phyloP scores from a whole-genome alignment of 1,139 yeast genomes.

The Torulaspora pretoriensis region DNA sequence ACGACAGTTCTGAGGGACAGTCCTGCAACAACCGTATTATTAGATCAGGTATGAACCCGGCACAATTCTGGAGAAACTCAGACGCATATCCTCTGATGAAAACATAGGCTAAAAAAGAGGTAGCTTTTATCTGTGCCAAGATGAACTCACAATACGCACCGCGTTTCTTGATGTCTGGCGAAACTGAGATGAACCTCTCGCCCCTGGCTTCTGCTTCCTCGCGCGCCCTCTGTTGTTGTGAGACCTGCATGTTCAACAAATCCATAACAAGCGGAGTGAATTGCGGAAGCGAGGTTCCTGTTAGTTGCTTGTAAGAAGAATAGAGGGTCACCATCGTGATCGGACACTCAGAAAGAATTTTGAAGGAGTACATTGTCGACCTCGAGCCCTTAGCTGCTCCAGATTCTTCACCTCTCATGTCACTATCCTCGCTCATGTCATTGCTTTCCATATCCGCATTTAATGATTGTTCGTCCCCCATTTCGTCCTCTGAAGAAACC shows the following conservation, averaged over 20 bases:
- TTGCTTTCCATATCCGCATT: constrained; percentile 8
- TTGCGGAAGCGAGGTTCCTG: constrained; percentile 63
- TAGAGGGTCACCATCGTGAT: constrained; percentile 90
- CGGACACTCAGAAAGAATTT: constrained; percentile 93
- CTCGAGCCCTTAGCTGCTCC: constrained; percentile 29
- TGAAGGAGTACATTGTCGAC: constrained; percentile 75
- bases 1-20: constrained; percentile 92
- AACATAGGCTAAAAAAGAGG: constrained; percentile 90
- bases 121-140: constrained; percentile 94
- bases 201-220: constrained; percentile 55
- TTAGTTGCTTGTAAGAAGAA: constrained; percentile 77
- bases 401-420: neutral
- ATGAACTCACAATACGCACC: constrained; percentile 84
- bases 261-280: constrained; percentile 82
- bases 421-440: constrained; percentile 1
- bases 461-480: constrained; percentile 12
- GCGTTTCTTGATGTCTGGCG: constrained; percentile 73
- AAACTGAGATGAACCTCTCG: constrained; percentile 47
- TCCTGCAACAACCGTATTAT: constrained; percentile 84
- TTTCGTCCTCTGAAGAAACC: constrained; percentile 15
- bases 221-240: constrained; percentile 66
- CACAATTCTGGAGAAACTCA: constrained; percentile 57
- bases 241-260: constrained; percentile 71
- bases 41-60: constrained; percentile 77
- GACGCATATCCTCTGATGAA: constrained; percentile 79